Evolutionary conservation across 495 filamentous ascomycete species (phyloP).

Genomic region (Aspergillus coremiiformis): DNA sequence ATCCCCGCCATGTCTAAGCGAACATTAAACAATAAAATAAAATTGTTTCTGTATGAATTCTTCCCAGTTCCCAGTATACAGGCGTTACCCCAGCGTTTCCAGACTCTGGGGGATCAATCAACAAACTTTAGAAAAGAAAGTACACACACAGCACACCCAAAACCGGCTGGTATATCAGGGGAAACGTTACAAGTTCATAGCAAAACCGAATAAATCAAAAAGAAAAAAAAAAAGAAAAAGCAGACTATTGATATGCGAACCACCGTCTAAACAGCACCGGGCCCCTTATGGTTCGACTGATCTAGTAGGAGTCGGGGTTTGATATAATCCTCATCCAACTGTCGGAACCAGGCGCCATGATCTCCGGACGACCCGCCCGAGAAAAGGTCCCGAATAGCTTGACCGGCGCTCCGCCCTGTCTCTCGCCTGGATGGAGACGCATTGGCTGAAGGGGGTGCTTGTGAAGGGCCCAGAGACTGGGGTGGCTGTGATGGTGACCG

Average conservation of each 20-base stretch:
- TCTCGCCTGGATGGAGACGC: conserved; percentile 28
- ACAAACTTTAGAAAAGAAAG: conserved; percentile 7
- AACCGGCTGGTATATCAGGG: neutral
- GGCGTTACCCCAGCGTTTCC: neutral
- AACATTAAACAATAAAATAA: too few species aligned
- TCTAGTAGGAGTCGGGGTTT: conserved; percentile 90
- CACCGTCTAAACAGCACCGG: conserved; percentile 35
- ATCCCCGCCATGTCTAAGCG: neutral
- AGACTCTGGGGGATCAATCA: conserved; percentile 8
- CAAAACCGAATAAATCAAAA: neutral
- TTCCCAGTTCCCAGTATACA: neutral
- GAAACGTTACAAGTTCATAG: neutral
- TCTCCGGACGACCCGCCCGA: conserved; percentile 70
- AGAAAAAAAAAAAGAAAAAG: conserved; percentile 11
- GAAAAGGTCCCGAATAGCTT: conserved; percentile 66
- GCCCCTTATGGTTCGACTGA: conserved; percentile 47
- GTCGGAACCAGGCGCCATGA: conserved; percentile 83
- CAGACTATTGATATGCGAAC: conserved; percentile 16
- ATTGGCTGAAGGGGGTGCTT: conserved; percentile 22
- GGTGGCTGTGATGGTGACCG: conserved; percentile 49
- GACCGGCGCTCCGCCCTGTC: conserved; percentile 42
- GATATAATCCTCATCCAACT: conserved; percentile 93
- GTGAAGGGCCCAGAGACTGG: conserved; percentile 15
- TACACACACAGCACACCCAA: conserved; percentile 5
- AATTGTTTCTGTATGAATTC: too few species aligned